Evolutionary conservation across 192 early-diverging fungal species (phyloP), one percentile per base, ranked within the genome.

Genomic region (Jimgerdemannia flammicorona): DNA sequence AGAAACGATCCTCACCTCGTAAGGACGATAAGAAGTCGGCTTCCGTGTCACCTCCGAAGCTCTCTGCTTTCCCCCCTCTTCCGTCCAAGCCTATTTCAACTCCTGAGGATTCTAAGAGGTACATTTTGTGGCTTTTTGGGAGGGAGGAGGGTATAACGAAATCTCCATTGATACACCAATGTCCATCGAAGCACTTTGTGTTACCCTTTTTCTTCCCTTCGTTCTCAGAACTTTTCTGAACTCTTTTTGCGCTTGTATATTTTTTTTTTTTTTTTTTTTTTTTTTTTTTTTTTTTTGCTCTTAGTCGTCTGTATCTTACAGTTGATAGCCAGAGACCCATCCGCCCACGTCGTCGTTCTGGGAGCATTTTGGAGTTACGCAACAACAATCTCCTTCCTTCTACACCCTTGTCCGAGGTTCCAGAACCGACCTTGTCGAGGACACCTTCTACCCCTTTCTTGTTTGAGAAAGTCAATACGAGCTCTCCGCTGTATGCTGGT

Each of bases 401-500:
- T 14, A 59, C 49, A 59, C 49, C 49, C 49, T 59, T 59, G 49
- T 66, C 72, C 20, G 43, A 40, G 11, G 44, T 29, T 14, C 59
- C 71, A 14, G 49, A 59, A 59, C 49, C 49, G 6, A 3, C 72
- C 8, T 11, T 73, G 4, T 73, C 72, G 29, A 73, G 64, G 67
- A 73, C 72, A 40, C 63, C 72, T 40, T 64, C 72, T n/a, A 41
- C 42, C n/a, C 43, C 65, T 43, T 73, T 73, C 44, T 43, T 66
- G 63, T 54, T 73, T 64, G 43, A 69, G 20, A 40, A 41, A 19
- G 69, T 39, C 10, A 41, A 40, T 40, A 67, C 71, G 6, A 59
- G 14, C 14, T 59, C 49, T 14, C 70, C 75, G 3, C 74, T 84
- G 40, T 89, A 87, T 71, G 87, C 87, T 41, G 87, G 87, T 64